phyloP scores from a whole-genome alignment of 176 grass and related monocot genomes.

The Aegilops longissima region DNA sequence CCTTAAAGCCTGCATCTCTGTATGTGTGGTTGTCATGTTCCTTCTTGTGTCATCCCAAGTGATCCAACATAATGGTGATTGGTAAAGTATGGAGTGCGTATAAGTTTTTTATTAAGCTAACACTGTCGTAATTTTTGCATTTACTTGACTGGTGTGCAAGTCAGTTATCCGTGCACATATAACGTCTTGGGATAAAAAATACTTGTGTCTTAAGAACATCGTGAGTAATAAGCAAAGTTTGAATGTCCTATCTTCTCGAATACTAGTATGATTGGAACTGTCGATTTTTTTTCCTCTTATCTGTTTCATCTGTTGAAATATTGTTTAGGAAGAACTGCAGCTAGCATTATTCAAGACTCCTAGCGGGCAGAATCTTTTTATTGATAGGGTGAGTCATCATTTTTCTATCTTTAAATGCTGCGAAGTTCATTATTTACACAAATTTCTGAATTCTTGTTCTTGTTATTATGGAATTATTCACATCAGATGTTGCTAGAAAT shows the following conservation, averaged over 20 bases:
- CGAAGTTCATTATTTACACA: not conserved
- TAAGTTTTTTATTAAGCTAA: too few species aligned
- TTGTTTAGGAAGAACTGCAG: conserved; percentile 76
- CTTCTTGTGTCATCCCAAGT: not conserved
- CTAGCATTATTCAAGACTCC: conserved; percentile 73
- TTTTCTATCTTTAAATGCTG: not conserved
- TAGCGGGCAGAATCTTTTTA: conserved; percentile 72
- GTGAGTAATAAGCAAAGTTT: not conserved
- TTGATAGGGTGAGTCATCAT: conserved; percentile 57
- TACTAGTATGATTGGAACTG: not conserved
- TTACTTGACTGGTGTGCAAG: not conserved
- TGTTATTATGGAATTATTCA: not conserved
- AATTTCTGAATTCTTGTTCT: not conserved
- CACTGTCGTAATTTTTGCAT: too few species aligned
- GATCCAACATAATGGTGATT: not conserved
- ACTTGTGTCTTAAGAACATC: too few species aligned
- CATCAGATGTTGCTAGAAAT: not conserved
- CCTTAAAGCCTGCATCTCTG: not conserved
- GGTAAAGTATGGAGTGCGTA: too few species aligned
- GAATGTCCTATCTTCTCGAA: not conserved
- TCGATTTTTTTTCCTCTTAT: not conserved
- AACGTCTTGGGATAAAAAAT: too few species aligned
- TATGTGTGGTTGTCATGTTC: not conserved
- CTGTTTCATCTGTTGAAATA: not conserved
- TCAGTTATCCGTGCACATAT: not conserved